Conservation (phyloP, 306 rosid species). For the Begonia masoniana region DNA sequence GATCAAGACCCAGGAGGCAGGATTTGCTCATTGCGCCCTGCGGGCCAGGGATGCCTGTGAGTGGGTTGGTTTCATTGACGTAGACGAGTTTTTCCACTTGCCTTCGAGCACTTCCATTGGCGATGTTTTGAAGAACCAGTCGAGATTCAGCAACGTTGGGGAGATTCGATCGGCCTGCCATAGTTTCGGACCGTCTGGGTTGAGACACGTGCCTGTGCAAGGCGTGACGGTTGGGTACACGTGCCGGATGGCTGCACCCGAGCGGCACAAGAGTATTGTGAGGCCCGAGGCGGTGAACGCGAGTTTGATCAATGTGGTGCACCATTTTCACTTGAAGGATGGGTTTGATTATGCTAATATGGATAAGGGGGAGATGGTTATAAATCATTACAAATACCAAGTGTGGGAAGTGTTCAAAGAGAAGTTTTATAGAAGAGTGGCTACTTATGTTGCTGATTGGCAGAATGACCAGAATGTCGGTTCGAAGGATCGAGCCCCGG, state of each 20-base stretch:
- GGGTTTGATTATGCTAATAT: conserved; percentile 29
- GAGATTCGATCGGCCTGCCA: conserved; percentile 48
- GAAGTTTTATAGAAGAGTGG: conserved; percentile 68
- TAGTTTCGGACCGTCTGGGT: conserved; percentile 71
- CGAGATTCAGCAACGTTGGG: conserved; percentile 17
- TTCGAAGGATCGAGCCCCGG: conserved; percentile 73
- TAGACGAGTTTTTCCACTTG: conserved; percentile 57
- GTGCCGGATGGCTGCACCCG: conserved; percentile 28
- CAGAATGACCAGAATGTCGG: conserved; percentile 36
- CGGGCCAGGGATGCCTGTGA: conserved; percentile 42
- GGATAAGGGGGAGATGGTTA: conserved; percentile 29
- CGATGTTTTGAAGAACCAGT: conserved; percentile 21
- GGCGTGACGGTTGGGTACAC: conserved; percentile 73
- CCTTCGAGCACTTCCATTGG: conserved; percentile 12
- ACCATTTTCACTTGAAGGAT: conserved; percentile 49
- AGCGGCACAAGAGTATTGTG: conserved; percentile 82
- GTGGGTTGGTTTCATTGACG: conserved; percentile 80
- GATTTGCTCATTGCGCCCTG: conserved; percentile 69
- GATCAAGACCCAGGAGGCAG: conserved; percentile 73
- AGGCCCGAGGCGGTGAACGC: conserved; percentile 51
- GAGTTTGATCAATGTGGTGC: conserved; percentile 64
- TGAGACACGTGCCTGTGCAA: conserved; percentile 17
- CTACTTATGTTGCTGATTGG: conserved; percentile 75
- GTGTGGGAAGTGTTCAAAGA: conserved; percentile 79
- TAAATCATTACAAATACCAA: conserved; percentile 81